phyloP scores from a whole-genome alignment of 1,139 yeast genomes.

The Candida freyschussii region DNA sequence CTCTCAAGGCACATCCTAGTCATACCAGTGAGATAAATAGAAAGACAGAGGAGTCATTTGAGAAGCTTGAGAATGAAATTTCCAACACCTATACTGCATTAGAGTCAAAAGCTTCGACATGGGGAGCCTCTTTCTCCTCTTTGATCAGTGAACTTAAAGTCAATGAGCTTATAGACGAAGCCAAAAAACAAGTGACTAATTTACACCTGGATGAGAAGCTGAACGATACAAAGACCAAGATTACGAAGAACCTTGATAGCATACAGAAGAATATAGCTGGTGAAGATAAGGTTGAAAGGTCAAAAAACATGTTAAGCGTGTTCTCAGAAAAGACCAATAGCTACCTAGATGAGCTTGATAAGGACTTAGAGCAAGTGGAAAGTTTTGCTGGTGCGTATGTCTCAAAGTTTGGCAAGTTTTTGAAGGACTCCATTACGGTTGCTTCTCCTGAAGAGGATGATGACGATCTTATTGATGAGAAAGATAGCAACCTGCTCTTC shows the following conservation, averaged over 20 bases:
- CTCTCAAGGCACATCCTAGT: constrained; percentile 10
- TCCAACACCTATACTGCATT: constrained; percentile 18
- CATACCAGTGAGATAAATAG: constrained; percentile 12
- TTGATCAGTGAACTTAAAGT: constrained; percentile 15
- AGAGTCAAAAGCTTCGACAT: constrained; percentile 17
- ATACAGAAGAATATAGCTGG: constrained; percentile 13
- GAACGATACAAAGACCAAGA: constrained; percentile 12
- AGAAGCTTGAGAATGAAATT: constrained; percentile 30
- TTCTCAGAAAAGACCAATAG: constrained; percentile 45
- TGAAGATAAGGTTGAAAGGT: constrained; percentile 30
- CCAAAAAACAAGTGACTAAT: constrained; percentile 17
- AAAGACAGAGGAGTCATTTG: constrained; percentile 33
- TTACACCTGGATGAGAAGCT: constrained; percentile 16
- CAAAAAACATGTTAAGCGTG: constrained; percentile 11
- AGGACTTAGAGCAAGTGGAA: constrained; percentile 64
- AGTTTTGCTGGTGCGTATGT: constrained; percentile 56
- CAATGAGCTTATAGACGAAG: constrained; percentile 13
- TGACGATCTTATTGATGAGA: constrained; percentile 28
- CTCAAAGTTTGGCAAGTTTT: constrained; percentile 51
- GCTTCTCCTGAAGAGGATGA: constrained; percentile 24
- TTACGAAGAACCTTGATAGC: constrained; percentile 12
- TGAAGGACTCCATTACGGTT: constrained; percentile 48
- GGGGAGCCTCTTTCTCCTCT: constrained; percentile 16
- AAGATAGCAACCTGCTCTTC: constrained; percentile 35
- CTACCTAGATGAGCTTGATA: constrained; percentile 63